Percentiles rank a stretch among this genome's conserved stretches.
Conservation (phyloP, 345 rosid species). For the Salix brachista region DNA sequence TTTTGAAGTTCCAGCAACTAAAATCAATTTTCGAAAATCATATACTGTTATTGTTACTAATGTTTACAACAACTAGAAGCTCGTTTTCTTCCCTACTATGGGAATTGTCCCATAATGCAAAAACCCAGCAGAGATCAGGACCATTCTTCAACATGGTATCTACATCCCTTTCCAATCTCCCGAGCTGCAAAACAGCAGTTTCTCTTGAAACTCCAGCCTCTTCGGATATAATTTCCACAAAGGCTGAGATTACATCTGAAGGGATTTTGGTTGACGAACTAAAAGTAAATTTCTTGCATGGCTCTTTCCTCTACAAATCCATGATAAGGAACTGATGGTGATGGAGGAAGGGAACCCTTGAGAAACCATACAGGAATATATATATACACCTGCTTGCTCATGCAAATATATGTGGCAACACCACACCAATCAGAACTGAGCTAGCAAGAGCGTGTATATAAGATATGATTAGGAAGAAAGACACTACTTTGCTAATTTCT, state of each 20-base stretch:
- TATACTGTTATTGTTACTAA: too few relatives aligned
- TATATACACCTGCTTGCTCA: slow-evolving; percentile 42
- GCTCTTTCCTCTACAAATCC: slow-evolving; percentile 86
- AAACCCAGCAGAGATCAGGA: slow-evolving; percentile 33
- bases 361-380: slow-evolving; percentile 72
- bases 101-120: background rate
- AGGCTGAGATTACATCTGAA: slow-evolving; percentile 58
- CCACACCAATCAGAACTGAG: too few relatives aligned
- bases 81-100: too few relatives aligned
- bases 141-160: slow-evolving; percentile 95
- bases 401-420: background rate
- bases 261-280: slow-evolving; percentile 94
- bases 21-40: too few relatives aligned
- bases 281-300: slow-evolving; percentile 22
- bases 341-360: slow-evolving; percentile 77
- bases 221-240: slow-evolving; percentile 62
- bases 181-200: slow-evolving; percentile 50
- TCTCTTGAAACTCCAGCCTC: slow-evolving; percentile 61
- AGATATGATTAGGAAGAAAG: too few relatives aligned
- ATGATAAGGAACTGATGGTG: slow-evolving; percentile 71
- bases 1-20: too few relatives aligned
- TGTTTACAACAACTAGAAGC: too few relatives aligned
- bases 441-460: too few relatives aligned
- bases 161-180: slow-evolving; percentile 67
- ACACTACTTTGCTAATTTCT: too few relatives aligned